Conservation (phyloP, 495 filamentous ascomycete species). For the Staphylotrichum longicolle region DNA sequence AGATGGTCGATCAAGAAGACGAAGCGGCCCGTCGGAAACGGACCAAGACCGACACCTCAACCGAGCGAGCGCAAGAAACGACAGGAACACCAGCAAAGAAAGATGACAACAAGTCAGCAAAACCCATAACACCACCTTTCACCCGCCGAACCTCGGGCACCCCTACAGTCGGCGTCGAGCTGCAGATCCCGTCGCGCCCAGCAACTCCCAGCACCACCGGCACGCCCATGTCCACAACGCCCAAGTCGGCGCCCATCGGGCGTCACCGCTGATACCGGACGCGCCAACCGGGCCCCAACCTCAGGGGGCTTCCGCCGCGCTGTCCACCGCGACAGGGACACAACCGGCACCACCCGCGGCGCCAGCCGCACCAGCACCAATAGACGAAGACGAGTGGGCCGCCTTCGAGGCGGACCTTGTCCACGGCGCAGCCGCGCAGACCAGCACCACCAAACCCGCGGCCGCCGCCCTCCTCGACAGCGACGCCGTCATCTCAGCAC, state of each 20-base stretch:
- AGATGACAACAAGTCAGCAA: slow-evolving; percentile 3
- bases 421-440: slow-evolving; percentile 39
- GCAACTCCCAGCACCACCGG: slow-evolving; percentile 46
- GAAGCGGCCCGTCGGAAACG: slow-evolving; percentile 45
- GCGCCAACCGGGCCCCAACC: slow-evolving; percentile 22
- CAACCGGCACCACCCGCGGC: slow-evolving; percentile 19
- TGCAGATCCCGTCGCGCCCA: slow-evolving; percentile 56
- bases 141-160: slow-evolving; percentile 38
- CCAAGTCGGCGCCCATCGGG: slow-evolving; percentile 31
- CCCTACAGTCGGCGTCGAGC: slow-evolving; percentile 48
- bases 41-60: slow-evolving; percentile 35
- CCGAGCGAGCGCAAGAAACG: slow-evolving; percentile 10
- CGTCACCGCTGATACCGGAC: slow-evolving; percentile 41
- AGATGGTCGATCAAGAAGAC: slow-evolving; percentile 36
- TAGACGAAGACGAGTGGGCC: slow-evolving; percentile 87
- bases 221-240: slow-evolving; percentile 36
- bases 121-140: slow-evolving; percentile 37
- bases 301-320: not conserved
- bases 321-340: slow-evolving; percentile 24
- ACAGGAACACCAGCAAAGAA: slow-evolving; percentile 19
- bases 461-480: slow-evolving; percentile 26
- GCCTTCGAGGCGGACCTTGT: slow-evolving; percentile 86
- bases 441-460: slow-evolving; percentile 17
- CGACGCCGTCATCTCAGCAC: slow-evolving; percentile 67
- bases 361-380: slow-evolving; percentile 21